Percentiles rank a stretch among this genome's conserved stretches.
Evolutionary conservation across 164 flowering plant species (phyloP).

Genomic region (Platanus orientalis): DNA sequence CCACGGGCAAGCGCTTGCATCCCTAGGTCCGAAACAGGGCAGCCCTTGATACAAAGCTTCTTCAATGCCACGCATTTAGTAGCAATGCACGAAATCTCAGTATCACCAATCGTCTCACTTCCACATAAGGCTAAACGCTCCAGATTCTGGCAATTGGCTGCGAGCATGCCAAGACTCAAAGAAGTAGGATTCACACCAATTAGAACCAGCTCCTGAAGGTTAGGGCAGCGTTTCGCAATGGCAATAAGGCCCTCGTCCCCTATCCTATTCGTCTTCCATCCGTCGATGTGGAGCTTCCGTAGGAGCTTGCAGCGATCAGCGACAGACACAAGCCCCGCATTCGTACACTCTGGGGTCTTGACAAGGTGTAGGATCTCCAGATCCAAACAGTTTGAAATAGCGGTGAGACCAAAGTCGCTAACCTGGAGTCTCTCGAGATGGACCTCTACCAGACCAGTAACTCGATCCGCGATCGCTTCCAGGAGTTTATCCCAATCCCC

Average conservation of each 20-base stretch:
- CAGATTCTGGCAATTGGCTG: constrained; percentile 48
- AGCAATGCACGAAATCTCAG: constrained; percentile 64
- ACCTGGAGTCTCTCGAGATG: constrained; percentile 80
- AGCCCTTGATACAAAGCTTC: constrained; percentile 75
- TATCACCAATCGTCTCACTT: constrained; percentile 69
- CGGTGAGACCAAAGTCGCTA: constrained; percentile 58
- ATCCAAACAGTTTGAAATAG: constrained; percentile 44
- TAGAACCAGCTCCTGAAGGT: constrained; percentile 69
- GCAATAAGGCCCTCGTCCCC: constrained; percentile 70
- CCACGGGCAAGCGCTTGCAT: constrained; percentile 67
- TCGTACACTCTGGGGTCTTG: constrained; percentile 68
- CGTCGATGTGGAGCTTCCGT: constrained; percentile 80
- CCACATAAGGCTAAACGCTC: constrained; percentile 77
- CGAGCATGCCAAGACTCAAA: constrained; percentile 46
- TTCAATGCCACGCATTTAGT: constrained; percentile 62
- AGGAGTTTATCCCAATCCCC: constrained; percentile 79
- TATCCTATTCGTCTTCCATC: constrained; percentile 75
- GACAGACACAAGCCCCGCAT: constrained; percentile 42
- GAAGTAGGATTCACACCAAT: constrained; percentile 64
- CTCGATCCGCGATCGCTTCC: constrained; percentile 30
- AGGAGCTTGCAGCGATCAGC: constrained; percentile 53
- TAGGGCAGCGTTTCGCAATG: constrained; percentile 46
- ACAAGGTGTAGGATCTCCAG: constrained; percentile 64
- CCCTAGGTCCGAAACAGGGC: constrained; percentile 65
- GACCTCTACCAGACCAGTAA: constrained; percentile 41